Evolutionary conservation across 2,329 filamentous ascomycete genomes (phyloP), one percentile per base, ranked within the genome.

Genomic region (Xylaria sp.): DNA sequence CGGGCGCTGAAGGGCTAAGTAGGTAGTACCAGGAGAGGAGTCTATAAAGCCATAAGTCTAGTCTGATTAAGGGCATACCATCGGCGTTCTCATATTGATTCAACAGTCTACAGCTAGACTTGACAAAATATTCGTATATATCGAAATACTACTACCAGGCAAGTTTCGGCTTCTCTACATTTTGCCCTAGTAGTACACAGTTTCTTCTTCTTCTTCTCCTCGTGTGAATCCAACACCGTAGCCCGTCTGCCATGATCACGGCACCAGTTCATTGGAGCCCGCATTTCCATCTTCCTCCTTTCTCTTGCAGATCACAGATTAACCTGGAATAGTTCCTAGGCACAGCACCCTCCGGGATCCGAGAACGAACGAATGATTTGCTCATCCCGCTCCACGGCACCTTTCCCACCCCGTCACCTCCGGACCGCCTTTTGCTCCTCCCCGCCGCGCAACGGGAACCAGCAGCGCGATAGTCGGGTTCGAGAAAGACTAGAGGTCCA

Each of bases 1-100:
- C 7, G 22, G 25, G n/a, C 38, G 22, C 39, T 50, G 2, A 17
- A 50, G 31, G 29, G 9, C 15, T 33, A 9, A 33, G 15, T 4
- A 56, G 3, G n/a, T 25, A 45, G 38, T 36, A 47, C 5, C 15
- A 55, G 36, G 31, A 51, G 20, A 53, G 17, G 38, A 47, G 15
- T 25, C n/a, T 55, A 45, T 44, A 38, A 39, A 51, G 36, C 25
- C n/a, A 33, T 55, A 31, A n/a, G 47, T 38, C 10, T 59, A 17
- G 39, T 42, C 22, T 36, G 33, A 61, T 33, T 47, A 42, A 5
- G 39, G 54, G 50, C 20, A 55, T 60, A 49, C 49, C 56, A 42
- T 55, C 13, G 33, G 39, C 38, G n/a, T 22, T 56, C 29, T 39
- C 22, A 20, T 50, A 22, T 22, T 29, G 4, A 57, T 57, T 38